A percentile compares a stretch with the other conserved stretches of the same genome.
Evolutionary conservation across 2,329 filamentous ascomycete genomes (phyloP).

Genomic region (Paraphaeosphaeria minitans): DNA sequence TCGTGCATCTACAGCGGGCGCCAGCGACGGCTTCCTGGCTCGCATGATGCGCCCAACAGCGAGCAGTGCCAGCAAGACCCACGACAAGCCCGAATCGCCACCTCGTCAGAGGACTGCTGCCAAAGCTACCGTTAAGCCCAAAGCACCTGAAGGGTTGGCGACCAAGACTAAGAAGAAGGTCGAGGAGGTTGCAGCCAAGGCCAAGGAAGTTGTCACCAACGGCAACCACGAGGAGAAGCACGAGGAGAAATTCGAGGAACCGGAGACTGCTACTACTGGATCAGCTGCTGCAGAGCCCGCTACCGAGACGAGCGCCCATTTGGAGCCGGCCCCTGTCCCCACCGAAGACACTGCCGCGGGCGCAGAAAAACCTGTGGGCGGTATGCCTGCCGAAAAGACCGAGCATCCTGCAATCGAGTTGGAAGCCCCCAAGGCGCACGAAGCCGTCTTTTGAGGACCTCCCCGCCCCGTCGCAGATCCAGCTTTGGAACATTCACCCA

Average conservation of each 20-base stretch:
- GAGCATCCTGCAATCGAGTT: slow-evolving; percentile 3
- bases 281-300: slow-evolving; percentile 2
- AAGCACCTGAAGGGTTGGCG: slow-evolving; percentile 29
- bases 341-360: slow-evolving; percentile 1
- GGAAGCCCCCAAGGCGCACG: slow-evolving; percentile 8
- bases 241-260: neutral
- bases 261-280: neutral
- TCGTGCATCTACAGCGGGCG: slow-evolving; percentile 57
- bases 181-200: slow-evolving; percentile 40
- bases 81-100: slow-evolving; percentile 61
- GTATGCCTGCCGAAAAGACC: slow-evolving; percentile 5
- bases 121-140: slow-evolving; percentile 27
- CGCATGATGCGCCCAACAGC: slow-evolving; percentile 81
- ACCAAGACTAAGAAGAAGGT: slow-evolving; percentile 47
- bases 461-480: neutral
- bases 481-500: neutral
- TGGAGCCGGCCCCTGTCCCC: neutral
- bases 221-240: slow-evolving; percentile 27
- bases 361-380: neutral
- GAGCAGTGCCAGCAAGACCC: slow-evolving; percentile 68
- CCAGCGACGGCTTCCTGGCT: slow-evolving; percentile 75
- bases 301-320: neutral
- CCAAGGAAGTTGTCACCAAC: slow-evolving; percentile 41
- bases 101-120: slow-evolving; percentile 38
- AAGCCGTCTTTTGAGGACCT: slow-evolving; percentile 1